Percentiles rank a stretch among this genome's conserved stretches.
These are phyloP conservation scores for Hsuehochloa calcarea DNA, from an alignment of 176 grass and related monocot genomes.

Conservation along the genomic window DNA sequence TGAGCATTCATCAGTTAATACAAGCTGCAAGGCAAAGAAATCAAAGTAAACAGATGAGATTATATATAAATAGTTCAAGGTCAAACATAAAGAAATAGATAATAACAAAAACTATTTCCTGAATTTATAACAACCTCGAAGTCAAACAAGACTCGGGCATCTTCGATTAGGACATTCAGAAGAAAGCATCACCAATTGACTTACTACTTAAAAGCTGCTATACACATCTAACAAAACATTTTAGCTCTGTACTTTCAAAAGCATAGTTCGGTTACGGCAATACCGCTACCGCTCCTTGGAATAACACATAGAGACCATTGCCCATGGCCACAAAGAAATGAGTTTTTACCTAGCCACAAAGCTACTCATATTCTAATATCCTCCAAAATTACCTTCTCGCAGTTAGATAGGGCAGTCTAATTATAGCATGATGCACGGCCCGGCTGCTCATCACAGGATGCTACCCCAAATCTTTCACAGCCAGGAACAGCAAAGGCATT, in stretches of 20 bases:
- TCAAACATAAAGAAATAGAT: constrained; percentile 25
- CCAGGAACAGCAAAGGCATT: not conserved
- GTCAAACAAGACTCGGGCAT: constrained; percentile 37
- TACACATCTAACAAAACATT: not conserved
- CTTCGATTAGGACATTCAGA: constrained; percentile 17
- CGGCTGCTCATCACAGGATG: not conserved
- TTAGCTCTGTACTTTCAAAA: not conserved
- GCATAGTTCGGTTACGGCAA: not conserved
- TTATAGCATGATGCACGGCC: not conserved
- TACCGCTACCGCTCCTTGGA: not conserved
- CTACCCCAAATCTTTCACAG: not conserved
- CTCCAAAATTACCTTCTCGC: not conserved
- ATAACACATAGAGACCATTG: not conserved
- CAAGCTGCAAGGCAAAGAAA: constrained; percentile 13
- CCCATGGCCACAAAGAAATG: not conserved
- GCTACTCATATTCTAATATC: not conserved
- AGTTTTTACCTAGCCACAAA: not conserved
- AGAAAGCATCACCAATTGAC: constrained; percentile 7
- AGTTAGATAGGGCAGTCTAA: not conserved
- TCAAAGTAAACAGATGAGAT: constrained; percentile 38
- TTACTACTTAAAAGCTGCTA: not conserved
- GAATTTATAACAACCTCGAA: constrained; percentile 21
- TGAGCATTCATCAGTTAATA: not conserved
- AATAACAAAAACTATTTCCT: not conserved
- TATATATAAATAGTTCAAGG: constrained; percentile 25